Base-by-base conservation (phyloP, 441 rosid genomes). In the Gossypium davidsonii region DNA sequence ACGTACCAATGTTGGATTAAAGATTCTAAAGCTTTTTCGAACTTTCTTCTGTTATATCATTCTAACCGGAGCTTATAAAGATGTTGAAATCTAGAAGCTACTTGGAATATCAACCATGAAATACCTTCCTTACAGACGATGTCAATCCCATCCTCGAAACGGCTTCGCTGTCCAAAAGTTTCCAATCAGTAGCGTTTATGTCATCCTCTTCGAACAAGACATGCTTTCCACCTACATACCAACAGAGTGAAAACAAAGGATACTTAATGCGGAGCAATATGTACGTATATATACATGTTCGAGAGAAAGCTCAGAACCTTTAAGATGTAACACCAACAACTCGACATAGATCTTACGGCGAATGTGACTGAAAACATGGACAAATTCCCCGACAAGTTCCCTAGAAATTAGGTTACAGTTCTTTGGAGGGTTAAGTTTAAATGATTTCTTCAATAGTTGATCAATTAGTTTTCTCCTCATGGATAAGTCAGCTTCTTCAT, bases 61-160 rank as follows among this genome's bases (percentile, higher is more conserved):
- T 71, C 44, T 46, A 21, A 71, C n/a, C 8, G 25, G 44, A 6
- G 57, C 60, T 69, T 31, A 31, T 39, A 42, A 10, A 20, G 66
- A 21, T 58, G 61, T 31, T 23, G 11, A 59, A 42, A 10, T 39
- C 21, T 20, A 17, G 60, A 68, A 67, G 57, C 56, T 48, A 46
- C 15, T 48, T 10, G 66, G 49, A 76, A 51, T 64, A 61, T 52
- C 49, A 61, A 5, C 59, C 34, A 21, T 17, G 0, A 17, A n/a
- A 49, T 86, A 89, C 98, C 98, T 91, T 93, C 80, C 86, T 87
- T 31, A 91, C 98, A 75, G 94, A 92, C 26, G 97, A 82, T 6
- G 97, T 90, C 85, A 93, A 84, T 75, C 98, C 96, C 91, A 88
- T 72, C 74, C 76, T 84, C 31, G 93, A 84, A 77, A 93, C 86